These are phyloP conservation scores for Gracilaria gracilis DNA, from an alignment of 23 red algal genomes.

Conservation along the genomic window DNA sequence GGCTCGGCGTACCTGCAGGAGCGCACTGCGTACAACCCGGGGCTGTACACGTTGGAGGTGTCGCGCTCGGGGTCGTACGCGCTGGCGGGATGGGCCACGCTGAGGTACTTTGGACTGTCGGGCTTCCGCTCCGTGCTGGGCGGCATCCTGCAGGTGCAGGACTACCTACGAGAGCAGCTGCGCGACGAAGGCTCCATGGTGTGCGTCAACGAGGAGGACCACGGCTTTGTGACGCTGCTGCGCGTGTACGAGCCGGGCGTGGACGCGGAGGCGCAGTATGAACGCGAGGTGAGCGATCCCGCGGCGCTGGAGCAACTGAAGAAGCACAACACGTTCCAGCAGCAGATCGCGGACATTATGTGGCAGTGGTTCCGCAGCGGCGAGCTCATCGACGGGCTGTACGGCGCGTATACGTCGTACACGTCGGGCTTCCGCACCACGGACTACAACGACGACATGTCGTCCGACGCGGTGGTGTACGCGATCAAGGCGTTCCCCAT, in stretches of 20 bases:
- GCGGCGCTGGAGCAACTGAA: not conserved
- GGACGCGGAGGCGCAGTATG: constrained; percentile 39
- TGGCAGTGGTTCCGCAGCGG: constrained; percentile 46
- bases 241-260: constrained; percentile 45
- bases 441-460: constrained; percentile 55
- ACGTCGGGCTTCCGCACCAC: constrained; percentile 60
- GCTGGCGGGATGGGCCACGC: constrained; percentile 62
- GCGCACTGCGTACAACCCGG: constrained; percentile 67
- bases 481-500: constrained; percentile 67
- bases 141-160: constrained; percentile 33
- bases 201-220: constrained; percentile 40
- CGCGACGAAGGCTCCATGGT: constrained; percentile 23
- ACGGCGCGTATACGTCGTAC: constrained; percentile 44
- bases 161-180: constrained; percentile 28
- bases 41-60: constrained; percentile 58
- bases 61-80: constrained; percentile 52
- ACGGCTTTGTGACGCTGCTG: constrained; percentile 55
- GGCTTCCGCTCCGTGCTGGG: constrained; percentile 60
- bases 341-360: constrained; percentile 46
- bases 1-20: constrained; percentile 47
- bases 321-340: constrained; percentile 44
- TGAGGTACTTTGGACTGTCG: constrained; percentile 46
- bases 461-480: constrained; percentile 25
- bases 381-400: constrained; percentile 36
- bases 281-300: constrained; percentile 18